phyloP scores from a whole-genome alignment of 139 green algal genomes.

The Ulvella scutata region DNA sequence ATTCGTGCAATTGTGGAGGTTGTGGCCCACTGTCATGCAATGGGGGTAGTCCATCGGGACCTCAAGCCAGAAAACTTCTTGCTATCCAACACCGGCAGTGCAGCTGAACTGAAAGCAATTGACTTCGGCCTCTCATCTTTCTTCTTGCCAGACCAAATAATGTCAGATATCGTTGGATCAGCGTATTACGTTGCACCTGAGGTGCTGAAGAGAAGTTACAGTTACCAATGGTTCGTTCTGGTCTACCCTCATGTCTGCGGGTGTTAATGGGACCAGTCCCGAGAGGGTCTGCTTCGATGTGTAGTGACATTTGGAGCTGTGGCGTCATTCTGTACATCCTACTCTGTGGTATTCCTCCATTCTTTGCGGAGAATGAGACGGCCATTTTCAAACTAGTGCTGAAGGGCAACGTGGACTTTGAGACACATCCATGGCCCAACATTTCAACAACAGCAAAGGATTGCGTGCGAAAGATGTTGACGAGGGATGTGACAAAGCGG shows the following conservation, averaged over 20 bases:
- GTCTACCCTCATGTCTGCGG: not conserved
- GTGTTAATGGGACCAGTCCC: conserved; percentile 11
- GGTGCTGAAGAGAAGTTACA: conserved; percentile 26
- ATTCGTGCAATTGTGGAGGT: conserved; percentile 81
- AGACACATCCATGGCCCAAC: conserved; percentile 59
- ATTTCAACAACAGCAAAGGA: conserved; percentile 62
- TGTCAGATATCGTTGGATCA: conserved; percentile 71
- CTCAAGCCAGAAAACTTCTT: conserved; percentile 96
- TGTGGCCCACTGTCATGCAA: conserved; percentile 82
- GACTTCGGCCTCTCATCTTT: conserved; percentile 89
- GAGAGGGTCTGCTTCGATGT: too few species aligned
- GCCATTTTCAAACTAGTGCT: conserved; percentile 57
- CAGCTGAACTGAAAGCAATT: conserved; percentile 71
- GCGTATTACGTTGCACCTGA: conserved; percentile 90
- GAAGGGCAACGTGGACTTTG: conserved; percentile 58
- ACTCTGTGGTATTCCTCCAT: conserved; percentile 69
- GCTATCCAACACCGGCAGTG: conserved; percentile 43
- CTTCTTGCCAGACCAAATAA: conserved; percentile 73
- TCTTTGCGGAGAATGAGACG: conserved; percentile 68
- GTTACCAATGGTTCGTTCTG: conserved; percentile 15
- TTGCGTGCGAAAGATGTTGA: conserved; percentile 65
- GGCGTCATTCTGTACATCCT: conserved; percentile 88
- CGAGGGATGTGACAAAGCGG: conserved; percentile 62
- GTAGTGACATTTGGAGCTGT: conserved; percentile 75
- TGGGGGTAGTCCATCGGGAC: conserved; percentile 91